Conservation (phyloP, 768 basidiomycete genomes). For the Hypholoma sublateritium region DNA sequence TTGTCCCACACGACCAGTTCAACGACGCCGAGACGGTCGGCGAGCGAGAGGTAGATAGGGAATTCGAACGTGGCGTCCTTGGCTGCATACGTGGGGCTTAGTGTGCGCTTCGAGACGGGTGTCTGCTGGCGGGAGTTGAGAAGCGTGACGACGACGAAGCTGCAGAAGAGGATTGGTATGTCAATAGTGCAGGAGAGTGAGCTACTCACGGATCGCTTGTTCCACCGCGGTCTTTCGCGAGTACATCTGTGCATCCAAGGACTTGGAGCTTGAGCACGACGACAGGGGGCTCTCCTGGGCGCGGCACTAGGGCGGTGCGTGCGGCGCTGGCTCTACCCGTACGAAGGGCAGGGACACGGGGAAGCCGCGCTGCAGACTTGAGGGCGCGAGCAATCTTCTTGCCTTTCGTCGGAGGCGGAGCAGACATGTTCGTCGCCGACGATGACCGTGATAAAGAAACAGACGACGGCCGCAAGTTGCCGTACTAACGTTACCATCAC, state of each 20-base stretch:
- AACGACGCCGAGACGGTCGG: constrained; percentile 68
- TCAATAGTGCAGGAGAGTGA: background rate
- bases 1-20: constrained; percentile 95
- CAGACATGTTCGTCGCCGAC: no score
- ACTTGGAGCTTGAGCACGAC: constrained; percentile 71
- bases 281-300: constrained; percentile 63
- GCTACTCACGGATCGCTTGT: constrained; percentile 72
- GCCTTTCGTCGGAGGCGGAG: constrained; percentile 14
- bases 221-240: constrained; percentile 66
- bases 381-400: constrained; percentile 58
- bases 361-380: constrained; percentile 57
- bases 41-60: constrained; percentile 76
- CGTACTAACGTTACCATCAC: no score
- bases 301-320: constrained; percentile 35
- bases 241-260: constrained; percentile 58
- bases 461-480: no score
- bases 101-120: constrained; percentile 68
- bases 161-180: constrained; percentile 25
- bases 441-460: no score
- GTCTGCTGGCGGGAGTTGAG: constrained; percentile 65
- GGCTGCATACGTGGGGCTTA: constrained; percentile 63
- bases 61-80: constrained; percentile 89
- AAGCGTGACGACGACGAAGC: constrained; percentile 69
- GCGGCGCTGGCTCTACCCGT: constrained; percentile 32
- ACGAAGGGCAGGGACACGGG: constrained; percentile 38